Evolutionary conservation across 106 monocot genomes (phyloP).

Genomic region (Narthecium ossifragum): DNA sequence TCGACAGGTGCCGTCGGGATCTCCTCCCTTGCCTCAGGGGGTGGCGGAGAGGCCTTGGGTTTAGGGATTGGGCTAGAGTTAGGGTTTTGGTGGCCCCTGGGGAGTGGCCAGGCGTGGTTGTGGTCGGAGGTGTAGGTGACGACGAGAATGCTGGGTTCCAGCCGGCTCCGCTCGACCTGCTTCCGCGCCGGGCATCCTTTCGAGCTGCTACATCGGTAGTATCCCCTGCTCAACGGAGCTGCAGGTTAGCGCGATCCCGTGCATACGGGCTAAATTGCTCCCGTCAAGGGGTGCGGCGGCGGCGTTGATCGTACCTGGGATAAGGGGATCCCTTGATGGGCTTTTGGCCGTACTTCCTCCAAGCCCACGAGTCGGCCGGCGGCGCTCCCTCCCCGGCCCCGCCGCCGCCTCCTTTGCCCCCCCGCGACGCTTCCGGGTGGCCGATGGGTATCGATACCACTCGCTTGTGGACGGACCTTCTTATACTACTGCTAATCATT

Average conservation of each 20-base stretch:
- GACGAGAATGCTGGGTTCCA: conserved; percentile 29
- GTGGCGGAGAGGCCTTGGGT: neutral
- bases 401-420: conserved; percentile 8
- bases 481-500: neutral
- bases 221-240: conserved; percentile 21
- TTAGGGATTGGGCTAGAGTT: neutral
- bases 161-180: conserved; percentile 45
- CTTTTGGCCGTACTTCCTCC: conserved; percentile 37
- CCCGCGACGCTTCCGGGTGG: conserved; percentile 8
- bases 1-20: neutral
- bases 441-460: conserved; percentile 5
- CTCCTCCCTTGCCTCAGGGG: neutral
- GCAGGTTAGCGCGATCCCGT: no score
- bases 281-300: no score
- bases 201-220: conserved; percentile 54
- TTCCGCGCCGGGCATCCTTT: conserved; percentile 52
- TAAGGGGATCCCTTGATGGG: conserved; percentile 25
- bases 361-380: conserved; percentile 27
- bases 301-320: conserved; percentile 7
- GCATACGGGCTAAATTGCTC: no score
- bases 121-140: conserved; percentile 47
- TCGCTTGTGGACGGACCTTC: conserved; percentile 1
- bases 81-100: conserved; percentile 11
- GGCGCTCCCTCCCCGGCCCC: conserved; percentile 11
- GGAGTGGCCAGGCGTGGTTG: conserved; percentile 42